phyloP scores from a whole-genome alignment of 2,329 filamentous ascomycete species.

The Zymoseptoria ardabiliae region DNA sequence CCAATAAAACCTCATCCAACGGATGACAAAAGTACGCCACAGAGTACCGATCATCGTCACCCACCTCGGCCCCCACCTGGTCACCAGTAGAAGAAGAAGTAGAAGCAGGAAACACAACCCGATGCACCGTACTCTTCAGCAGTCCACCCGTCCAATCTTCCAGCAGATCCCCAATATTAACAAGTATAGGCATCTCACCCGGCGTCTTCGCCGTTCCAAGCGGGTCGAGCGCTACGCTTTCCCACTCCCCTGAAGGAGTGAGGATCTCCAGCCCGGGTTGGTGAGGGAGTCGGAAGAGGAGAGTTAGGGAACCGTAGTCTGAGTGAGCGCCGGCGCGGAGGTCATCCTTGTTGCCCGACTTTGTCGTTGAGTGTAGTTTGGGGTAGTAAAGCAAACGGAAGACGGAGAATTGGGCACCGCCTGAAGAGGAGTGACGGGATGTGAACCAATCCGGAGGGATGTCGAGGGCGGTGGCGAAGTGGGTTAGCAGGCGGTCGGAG shows the following conservation, averaged over 20 bases:
- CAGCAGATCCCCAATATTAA: constrained; percentile 64
- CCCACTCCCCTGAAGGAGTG: constrained; percentile 42
- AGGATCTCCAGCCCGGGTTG: constrained; percentile 83
- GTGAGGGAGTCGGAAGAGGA: constrained; percentile 75
- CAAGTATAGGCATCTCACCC: constrained; percentile 50
- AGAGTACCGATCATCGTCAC: constrained; percentile 25
- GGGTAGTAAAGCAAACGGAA: constrained; percentile 48
- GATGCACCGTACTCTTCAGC: constrained; percentile 78
- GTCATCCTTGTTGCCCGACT: constrained; percentile 40
- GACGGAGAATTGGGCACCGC: constrained; percentile 45
- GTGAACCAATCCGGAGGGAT: constrained; percentile 51
- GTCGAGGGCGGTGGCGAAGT: constrained; percentile 69
- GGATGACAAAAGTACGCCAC: constrained; percentile 57
- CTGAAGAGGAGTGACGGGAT: constrained; percentile 49
- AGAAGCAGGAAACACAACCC: constrained; percentile 64
- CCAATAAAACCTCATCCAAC: constrained; percentile 46
- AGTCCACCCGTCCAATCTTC: constrained; percentile 88
- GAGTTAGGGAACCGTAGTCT: constrained; percentile 66
- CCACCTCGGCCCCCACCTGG: constrained; percentile 1
- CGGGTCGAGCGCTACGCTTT: constrained; percentile 39
- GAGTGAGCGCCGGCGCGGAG: constrained; percentile 87
- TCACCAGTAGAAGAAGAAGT: neutral
- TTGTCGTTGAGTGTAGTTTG: neutral
- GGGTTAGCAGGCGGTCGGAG: constrained; percentile 63
- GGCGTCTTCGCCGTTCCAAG: constrained; percentile 43